Conservation (phyloP, 352 stramenopile genomes). For the Peronospora destructor region DNA sequence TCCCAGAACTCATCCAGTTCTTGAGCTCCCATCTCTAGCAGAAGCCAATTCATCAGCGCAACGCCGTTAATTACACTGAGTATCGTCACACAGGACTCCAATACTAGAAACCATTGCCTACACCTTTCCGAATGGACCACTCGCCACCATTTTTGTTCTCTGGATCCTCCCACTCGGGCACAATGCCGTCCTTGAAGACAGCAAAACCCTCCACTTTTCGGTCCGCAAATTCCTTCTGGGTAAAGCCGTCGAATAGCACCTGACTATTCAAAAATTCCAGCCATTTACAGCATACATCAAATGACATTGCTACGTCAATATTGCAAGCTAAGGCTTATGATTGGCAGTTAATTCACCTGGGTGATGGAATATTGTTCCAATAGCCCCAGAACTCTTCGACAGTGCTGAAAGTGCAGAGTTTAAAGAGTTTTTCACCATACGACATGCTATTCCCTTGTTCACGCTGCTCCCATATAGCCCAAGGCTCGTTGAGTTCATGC, state of each 20-base stretch:
- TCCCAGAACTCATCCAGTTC: slow-evolving; percentile 86
- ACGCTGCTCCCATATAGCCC: slow-evolving; percentile 83
- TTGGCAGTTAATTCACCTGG: slow-evolving; percentile 39
- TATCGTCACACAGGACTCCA: background rate
- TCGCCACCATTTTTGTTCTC: slow-evolving; percentile 86
- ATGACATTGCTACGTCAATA: background rate
- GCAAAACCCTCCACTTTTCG: slow-evolving; percentile 91
- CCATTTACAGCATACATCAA: slow-evolving; percentile 3
- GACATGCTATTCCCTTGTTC: slow-evolving; percentile 71
- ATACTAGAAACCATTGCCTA: background rate
- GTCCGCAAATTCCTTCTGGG: slow-evolving; percentile 87
- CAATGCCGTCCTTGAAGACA: slow-evolving; percentile 88
- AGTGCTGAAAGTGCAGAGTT: slow-evolving; percentile 80
- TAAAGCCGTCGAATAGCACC: slow-evolving; percentile 77
- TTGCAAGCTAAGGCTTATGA: background rate
- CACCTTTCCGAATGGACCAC: slow-evolving; percentile 80
- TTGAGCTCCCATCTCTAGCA: slow-evolving; percentile 59
- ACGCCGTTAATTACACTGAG: background rate
- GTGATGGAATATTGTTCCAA: slow-evolving; percentile 88
- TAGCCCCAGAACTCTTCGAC: slow-evolving; percentile 89
- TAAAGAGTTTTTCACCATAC: slow-evolving; percentile 84
- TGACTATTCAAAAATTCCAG: slow-evolving; percentile 31
- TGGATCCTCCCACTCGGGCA: slow-evolving; percentile 86
- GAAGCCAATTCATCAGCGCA: slow-evolving; percentile 2
- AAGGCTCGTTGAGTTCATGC: slow-evolving; percentile 76